phyloP scores from a whole-genome alignment of 2,329 filamentous ascomycete genomes.

The Aspergillus udagawae region DNA sequence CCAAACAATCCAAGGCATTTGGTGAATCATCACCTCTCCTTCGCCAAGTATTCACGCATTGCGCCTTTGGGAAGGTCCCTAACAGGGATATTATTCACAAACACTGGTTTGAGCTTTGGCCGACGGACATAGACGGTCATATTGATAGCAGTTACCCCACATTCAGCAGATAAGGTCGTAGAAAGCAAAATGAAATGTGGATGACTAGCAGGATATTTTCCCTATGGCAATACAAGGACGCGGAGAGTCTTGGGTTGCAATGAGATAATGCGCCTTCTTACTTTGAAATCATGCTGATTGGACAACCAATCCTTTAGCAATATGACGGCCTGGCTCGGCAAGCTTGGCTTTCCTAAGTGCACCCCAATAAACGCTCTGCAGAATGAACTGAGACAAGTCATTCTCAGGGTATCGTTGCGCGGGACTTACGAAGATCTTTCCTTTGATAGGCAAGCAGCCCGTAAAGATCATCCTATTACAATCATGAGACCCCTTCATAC shows the following conservation, averaged over 20 bases:
- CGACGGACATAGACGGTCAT: background rate
- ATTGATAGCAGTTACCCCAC: background rate
- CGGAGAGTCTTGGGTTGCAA: background rate
- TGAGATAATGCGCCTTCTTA: background rate
- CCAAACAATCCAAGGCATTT: background rate
- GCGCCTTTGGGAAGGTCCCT: background rate
- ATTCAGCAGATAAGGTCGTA: background rate
- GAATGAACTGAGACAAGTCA: background rate
- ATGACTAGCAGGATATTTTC: background rate
- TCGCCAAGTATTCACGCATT: background rate
- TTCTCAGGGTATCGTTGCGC: background rate
- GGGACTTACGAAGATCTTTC: background rate
- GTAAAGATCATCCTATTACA: background rate
- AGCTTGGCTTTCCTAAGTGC: background rate
- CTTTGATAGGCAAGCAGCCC: background rate
- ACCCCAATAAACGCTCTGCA: background rate
- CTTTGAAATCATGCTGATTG: background rate
- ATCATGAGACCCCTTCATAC: background rate
- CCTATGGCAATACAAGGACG: background rate
- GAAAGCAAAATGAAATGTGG: background rate
- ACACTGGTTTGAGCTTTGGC: background rate
- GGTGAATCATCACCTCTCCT: background rate
- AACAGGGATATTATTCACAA: background rate
- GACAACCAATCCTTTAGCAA: background rate
- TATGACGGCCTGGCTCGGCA: background rate